phyloP scores from a whole-genome alignment of 2,329 filamentous ascomycete species.

The Sphaerostilbella broomeana region DNA sequence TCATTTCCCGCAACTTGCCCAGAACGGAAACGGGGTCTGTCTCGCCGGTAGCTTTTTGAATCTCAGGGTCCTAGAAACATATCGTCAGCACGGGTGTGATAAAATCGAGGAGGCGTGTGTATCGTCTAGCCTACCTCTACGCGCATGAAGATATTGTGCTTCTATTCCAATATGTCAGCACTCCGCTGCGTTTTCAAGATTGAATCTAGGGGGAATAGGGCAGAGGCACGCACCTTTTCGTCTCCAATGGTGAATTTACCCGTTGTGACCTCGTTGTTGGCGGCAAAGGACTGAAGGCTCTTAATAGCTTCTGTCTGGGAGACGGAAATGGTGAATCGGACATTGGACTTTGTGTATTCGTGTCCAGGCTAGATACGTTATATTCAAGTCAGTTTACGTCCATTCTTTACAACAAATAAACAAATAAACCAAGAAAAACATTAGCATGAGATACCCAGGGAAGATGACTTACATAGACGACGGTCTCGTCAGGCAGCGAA shows the following conservation, averaged over 20 bases:
- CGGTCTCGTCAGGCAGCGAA: conserved; percentile 78
- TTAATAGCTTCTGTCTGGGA: conserved; percentile 68
- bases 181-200: too few relatives aligned
- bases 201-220: too few relatives aligned
- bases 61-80: conserved; percentile 59
- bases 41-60: conserved; percentile 79
- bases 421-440: too few relatives aligned
- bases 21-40: conserved; percentile 79
- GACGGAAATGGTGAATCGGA: conserved; percentile 77
- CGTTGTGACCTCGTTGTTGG: conserved; percentile 79
- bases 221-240: conserved; percentile 67
- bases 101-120: background rate
- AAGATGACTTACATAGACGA: conserved; percentile 79
- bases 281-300: conserved; percentile 69
- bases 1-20: conserved; percentile 79
- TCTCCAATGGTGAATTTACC: conserved; percentile 95
- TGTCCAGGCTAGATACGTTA: conserved; percentile 64
- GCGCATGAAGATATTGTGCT: conserved; percentile 96
- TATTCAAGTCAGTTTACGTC: too few relatives aligned
- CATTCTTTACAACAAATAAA: too few relatives aligned
- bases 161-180: conserved; percentile 38
- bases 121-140: conserved; percentile 62
- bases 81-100: conserved; percentile 4
- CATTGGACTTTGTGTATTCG: conserved; percentile 96
- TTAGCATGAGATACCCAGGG: too few relatives aligned